A percentile compares a stretch with the other conserved stretches of the same genome.
Evolutionary conservation across 768 basidiomycete species (phyloP).

Genomic region (Xerocomus spinulosus): DNA sequence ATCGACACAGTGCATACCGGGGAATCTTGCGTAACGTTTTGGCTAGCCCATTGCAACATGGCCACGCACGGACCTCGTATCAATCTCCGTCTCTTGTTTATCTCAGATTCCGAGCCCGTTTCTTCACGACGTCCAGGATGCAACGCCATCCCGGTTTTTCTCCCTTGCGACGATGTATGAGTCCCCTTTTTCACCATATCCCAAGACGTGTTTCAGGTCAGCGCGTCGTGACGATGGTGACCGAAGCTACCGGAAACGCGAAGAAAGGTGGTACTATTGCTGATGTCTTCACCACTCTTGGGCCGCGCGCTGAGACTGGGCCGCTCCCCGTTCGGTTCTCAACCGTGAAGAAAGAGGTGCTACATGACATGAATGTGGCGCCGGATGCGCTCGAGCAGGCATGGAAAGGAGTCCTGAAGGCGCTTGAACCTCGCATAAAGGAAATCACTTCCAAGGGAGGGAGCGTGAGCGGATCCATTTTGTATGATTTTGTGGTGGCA

Average conservation of each 20-base stretch:
- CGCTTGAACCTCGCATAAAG: slow-evolving; percentile 42
- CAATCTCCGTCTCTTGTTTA: too few species aligned
- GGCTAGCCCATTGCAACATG: too few species aligned
- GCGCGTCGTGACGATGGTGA: slow-evolving; percentile 8
- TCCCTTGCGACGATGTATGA: too few species aligned
- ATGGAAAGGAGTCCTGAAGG: slow-evolving; percentile 53
- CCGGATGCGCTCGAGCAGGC: slow-evolving; percentile 35
- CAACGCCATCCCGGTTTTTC: too few species aligned
- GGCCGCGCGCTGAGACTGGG: slow-evolving; percentile 32
- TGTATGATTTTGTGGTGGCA: neutral
- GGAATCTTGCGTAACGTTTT: too few species aligned
- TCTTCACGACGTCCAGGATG: too few species aligned
- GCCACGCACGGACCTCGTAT: too few species aligned
- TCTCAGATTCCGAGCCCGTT: too few species aligned
- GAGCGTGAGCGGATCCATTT: slow-evolving; percentile 33
- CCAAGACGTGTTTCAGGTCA: neutral
- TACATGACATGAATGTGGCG: slow-evolving; percentile 32
- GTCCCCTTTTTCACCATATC: neutral
- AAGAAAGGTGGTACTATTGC: slow-evolving; percentile 40
- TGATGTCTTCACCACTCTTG: slow-evolving; percentile 43
- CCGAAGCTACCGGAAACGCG: slow-evolving; percentile 4
- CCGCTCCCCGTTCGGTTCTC: slow-evolving; percentile 54
- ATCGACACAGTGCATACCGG: too few species aligned
- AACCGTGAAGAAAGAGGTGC: slow-evolving; percentile 54
- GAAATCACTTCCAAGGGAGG: slow-evolving; percentile 46